Evolutionary conservation across 2,329 filamentous ascomycete species (phyloP).

Genomic region (Aspergillus hortae): DNA sequence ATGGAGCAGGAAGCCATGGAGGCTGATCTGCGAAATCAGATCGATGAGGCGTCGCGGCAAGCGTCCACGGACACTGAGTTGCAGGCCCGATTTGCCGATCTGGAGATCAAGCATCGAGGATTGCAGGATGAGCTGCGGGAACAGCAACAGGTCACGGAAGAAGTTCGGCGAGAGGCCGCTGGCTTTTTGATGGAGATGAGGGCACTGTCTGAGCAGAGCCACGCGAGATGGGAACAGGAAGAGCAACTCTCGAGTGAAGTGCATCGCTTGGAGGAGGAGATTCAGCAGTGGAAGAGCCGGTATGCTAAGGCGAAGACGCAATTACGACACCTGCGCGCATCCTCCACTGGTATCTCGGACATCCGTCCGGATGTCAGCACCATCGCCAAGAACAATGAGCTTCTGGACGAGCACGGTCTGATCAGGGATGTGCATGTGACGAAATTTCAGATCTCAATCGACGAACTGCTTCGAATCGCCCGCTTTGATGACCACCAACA

Average conservation of each 20-base stretch:
- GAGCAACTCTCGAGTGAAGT: constrained; percentile 73
- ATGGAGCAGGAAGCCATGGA: constrained; percentile 64
- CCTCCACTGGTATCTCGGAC: constrained; percentile 67
- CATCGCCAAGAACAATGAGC: constrained; percentile 67
- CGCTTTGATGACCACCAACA: constrained; percentile 69
- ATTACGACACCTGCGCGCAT: constrained; percentile 73
- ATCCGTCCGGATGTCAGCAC: constrained; percentile 37
- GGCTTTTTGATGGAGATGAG: constrained; percentile 88
- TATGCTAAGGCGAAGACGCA: constrained; percentile 88
- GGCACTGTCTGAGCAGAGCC: constrained; percentile 74
- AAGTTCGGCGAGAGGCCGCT: constrained; percentile 79
- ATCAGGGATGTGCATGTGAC: constrained; percentile 92
- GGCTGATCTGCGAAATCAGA: constrained; percentile 59
- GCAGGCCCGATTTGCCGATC: constrained; percentile 55
- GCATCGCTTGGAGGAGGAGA: constrained; percentile 72
- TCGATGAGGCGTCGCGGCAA: constrained; percentile 45
- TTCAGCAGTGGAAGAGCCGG: constrained; percentile 84
- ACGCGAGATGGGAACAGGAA: constrained; percentile 75
- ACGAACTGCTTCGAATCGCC: constrained; percentile 78
- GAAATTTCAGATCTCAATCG: constrained; percentile 89
- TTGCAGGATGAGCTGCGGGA: constrained; percentile 63
- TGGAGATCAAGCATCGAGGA: constrained; percentile 63
- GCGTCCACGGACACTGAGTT: constrained; percentile 51
- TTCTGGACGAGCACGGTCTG: constrained; percentile 68
- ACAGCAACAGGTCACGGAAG: constrained; percentile 79